phyloP scores from a whole-genome alignment of 495 filamentous ascomycete genomes.

The Podospora sp. region DNA sequence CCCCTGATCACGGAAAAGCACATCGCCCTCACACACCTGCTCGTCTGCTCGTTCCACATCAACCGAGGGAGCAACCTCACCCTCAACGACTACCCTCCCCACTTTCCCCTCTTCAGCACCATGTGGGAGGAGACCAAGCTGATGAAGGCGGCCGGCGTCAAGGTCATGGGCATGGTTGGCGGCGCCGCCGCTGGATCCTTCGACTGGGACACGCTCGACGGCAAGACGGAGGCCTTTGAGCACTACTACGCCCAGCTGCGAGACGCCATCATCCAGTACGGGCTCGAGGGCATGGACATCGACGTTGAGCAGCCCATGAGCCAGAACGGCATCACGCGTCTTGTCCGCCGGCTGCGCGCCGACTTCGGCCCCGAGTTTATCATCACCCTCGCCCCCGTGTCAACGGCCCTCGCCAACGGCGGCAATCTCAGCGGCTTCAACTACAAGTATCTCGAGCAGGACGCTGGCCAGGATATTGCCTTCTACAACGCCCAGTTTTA shows the following conservation, averaged over 20 bases:
- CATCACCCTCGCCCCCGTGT: slow-evolving; percentile 79
- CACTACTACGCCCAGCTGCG: slow-evolving; percentile 66
- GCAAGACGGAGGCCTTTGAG: slow-evolving; percentile 58
- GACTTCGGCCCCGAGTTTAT: slow-evolving; percentile 74
- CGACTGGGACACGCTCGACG: slow-evolving; percentile 55
- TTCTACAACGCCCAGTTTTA: slow-evolving; percentile 92
- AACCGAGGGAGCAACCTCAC: slow-evolving; percentile 60
- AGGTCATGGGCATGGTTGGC: slow-evolving; percentile 80
- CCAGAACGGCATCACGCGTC: slow-evolving; percentile 64
- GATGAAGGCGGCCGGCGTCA: slow-evolving; percentile 64
- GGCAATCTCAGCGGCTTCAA: slow-evolving; percentile 74
- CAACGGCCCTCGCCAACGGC: slow-evolving; percentile 62
- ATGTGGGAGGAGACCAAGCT: slow-evolving; percentile 69
- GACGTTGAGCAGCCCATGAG: slow-evolving; percentile 84
- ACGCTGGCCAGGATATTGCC: slow-evolving; percentile 44
- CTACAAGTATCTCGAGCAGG: slow-evolving; percentile 64
- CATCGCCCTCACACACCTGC: slow-evolving; percentile 65
- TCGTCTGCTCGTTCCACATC: slow-evolving; percentile 76
- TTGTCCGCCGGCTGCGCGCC: slow-evolving; percentile 69
- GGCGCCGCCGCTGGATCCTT: slow-evolving; percentile 76
- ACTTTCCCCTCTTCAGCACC: slow-evolving; percentile 53
- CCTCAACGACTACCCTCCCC: slow-evolving; percentile 73
- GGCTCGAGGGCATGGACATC: slow-evolving; percentile 74
- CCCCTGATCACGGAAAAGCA: slow-evolving; percentile 64
- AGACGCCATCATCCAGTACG: slow-evolving; percentile 57